Base-by-base conservation (phyloP, 1,284 basidiomycete species). In the Coniferiporia sulphurascens region DNA sequence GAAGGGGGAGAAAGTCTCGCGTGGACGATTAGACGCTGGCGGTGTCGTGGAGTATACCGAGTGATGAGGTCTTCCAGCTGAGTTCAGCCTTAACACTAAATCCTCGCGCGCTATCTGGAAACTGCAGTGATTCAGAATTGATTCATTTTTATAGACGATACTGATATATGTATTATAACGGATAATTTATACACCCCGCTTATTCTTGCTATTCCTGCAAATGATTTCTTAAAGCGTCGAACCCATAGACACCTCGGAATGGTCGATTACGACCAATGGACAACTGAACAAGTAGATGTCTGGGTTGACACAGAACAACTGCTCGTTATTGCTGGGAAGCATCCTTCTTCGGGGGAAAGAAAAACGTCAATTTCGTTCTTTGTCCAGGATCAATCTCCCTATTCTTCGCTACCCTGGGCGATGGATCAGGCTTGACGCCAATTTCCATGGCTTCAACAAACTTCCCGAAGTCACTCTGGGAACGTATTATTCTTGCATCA, bases 1-100 rank as follows among this genome's bases (percentile, higher is more conserved):
- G 0, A 88, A 86, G 64, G 94, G 94, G 3, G 91, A 95, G 73
- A 77, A 74, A 48, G 84, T 95, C 36, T 79, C 73, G 60, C 79
- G 82, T 62, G 92, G 91, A 7, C 67, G 68, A 32, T 64, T 82
- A 56, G 74, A 74, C 59, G 75, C 75, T 41, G 77, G 74, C 4
- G 78, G 77, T 59, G 77, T 77, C 15, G 77, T 77, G 21, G 75
- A 77, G 46, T 76, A 61, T 55, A 54, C 49, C 9, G 64, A 62
- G 17, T 62, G 48, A 62, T 44, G 15, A 2, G 17, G 3, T 45
- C 36, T 51, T 45, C 46, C 38, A 22, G 44, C 8, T 45, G 44
- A 7, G 44, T 45, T 7, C 44, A 21, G 44, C 10, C 43, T 56
- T 46, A n/a, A n/a, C n/a, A n/a, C n/a, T n/a, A n/a, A n/a, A n/a